phyloP scores from a whole-genome alignment of 2,329 filamentous ascomycete genomes.

The Colletotrichum godetiae region DNA sequence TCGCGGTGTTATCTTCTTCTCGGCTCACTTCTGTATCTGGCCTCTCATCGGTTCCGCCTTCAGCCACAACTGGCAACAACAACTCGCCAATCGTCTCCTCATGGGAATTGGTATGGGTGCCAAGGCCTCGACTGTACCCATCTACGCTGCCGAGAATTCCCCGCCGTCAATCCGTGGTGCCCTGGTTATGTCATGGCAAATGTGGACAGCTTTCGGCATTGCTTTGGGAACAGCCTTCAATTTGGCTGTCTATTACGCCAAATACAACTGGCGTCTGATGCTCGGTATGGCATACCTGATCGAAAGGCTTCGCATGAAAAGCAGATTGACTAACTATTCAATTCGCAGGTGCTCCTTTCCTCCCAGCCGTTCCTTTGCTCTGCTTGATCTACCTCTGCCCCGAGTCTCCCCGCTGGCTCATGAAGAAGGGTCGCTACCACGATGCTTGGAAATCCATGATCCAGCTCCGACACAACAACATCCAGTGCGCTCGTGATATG shows the following conservation, averaged over 20 bases:
- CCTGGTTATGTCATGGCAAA: constrained; percentile 84
- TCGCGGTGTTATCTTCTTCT: constrained; percentile 74
- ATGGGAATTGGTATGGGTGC: constrained; percentile 78
- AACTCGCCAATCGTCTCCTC: constrained; percentile 74
- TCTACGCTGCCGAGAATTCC: constrained; percentile 80
- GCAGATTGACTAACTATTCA: not conserved
- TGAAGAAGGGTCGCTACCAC: constrained; percentile 72
- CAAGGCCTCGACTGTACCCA: constrained; percentile 74
- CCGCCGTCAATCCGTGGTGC: constrained; percentile 77
- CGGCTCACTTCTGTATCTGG: constrained; percentile 69
- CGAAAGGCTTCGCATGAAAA: not conserved
- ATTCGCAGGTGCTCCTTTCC: constrained; percentile 29
- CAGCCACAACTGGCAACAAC: constrained; percentile 73
- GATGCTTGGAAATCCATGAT: constrained; percentile 69
- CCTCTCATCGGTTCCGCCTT: constrained; percentile 73
- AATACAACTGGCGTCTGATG: constrained; percentile 52
- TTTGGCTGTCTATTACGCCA: constrained; percentile 51
- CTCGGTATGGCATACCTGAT: constrained; percentile 32
- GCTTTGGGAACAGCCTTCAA: constrained; percentile 67
- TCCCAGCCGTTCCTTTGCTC: constrained; percentile 64
- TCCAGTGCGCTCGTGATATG: constrained; percentile 71
- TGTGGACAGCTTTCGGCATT: constrained; percentile 69
- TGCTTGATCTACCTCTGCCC: constrained; percentile 74
- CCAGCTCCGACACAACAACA: constrained; percentile 62
- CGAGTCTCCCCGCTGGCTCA: constrained; percentile 73